These are phyloP conservation scores for Leccinum rimulosum DNA, from an alignment of 768 basidiomycete genomes.

Conservation along the genomic window DNA sequence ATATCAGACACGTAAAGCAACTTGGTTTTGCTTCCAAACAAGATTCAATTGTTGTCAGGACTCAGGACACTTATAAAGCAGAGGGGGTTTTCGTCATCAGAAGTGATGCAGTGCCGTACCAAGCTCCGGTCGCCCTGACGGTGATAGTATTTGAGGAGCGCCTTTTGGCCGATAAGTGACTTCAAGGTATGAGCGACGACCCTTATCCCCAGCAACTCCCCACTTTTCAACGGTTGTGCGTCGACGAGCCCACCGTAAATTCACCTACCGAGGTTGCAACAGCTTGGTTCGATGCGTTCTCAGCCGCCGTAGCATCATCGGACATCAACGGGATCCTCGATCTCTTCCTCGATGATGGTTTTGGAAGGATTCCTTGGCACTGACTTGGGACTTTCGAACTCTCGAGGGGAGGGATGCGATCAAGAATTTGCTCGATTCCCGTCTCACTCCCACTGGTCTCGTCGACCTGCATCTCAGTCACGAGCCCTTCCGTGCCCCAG, in stretches of 20 bases:
- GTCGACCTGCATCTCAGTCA: slow-evolving; percentile 18
- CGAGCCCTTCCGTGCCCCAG: slow-evolving; percentile 25
- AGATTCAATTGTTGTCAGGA: too few species aligned
- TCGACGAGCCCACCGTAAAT: slow-evolving; percentile 16
- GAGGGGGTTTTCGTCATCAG: too few species aligned
- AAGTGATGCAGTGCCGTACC: not conserved
- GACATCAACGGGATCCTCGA: slow-evolving; percentile 18
- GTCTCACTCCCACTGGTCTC: slow-evolving; percentile 29
- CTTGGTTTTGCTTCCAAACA: too few species aligned
- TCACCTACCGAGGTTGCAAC: slow-evolving; percentile 23
- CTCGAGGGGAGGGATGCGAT: slow-evolving; percentile 41
- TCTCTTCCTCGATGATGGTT: slow-evolving; percentile 30
- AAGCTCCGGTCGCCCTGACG: not conserved
- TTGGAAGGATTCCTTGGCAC: slow-evolving; percentile 52
- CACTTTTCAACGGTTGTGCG: slow-evolving; percentile 26
- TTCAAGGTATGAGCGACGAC: slow-evolving; percentile 17
- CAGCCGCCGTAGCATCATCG: slow-evolving; percentile 21
- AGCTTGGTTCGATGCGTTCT: slow-evolving; percentile 25
- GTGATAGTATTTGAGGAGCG: not conserved
- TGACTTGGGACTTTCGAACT: slow-evolving; percentile 58
- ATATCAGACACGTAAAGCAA: too few species aligned
- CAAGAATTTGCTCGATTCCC: slow-evolving; percentile 38
- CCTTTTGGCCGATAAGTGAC: not conserved
- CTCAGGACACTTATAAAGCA: too few species aligned
- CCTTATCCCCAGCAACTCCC: slow-evolving; percentile 27